Evolutionary conservation across 2,329 filamentous ascomycete genomes (phyloP), one percentile per base, ranked within the genome.

Genomic region (Pestalotiopsis sp.): DNA sequence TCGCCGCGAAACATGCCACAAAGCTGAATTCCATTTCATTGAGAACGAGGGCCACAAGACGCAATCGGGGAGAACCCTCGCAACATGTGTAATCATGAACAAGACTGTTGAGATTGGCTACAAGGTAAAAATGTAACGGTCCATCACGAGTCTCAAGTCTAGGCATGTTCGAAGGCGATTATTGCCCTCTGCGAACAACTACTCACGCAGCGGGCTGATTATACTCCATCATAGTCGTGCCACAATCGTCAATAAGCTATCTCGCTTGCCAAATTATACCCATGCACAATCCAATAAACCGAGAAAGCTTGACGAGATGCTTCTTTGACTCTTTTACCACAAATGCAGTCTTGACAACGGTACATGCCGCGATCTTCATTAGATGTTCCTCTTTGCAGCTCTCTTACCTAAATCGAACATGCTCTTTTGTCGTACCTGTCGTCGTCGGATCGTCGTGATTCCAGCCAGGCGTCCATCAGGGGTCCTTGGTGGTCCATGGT

Each of bases 271-370:
- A 59, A 17, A 59, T 59, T 59, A 27, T 59, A 59, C 57, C 57
- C 57, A 59, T 59, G 27, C 5, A 62, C 5, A 62, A 62, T 36
- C 38, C 57, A 59, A 59, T 59, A 59, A 52, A n/a, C 13, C 57
- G 20, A 27, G 23, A 59, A 59, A 62, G 59, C 59, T 62, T 62
- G 59, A 36, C 59, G 39, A 38, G 27, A 62, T 62, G 59, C 59
- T 62, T 62, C 59, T 62, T 39, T 62, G 2, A 36, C 31, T 36
- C 7, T 36, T 36, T 36, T 36, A 36, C 36, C n/a, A 39, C n/a
- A 27, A 27, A 36, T 27, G 57, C 57, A 23, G 57, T n/a, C 23
- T 59, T 36, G 17, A 59, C 57, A 59, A 39, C 5, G 11, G 59
- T 39, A 62, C 31, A 41, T 39, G n/a, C 13, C 59, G 31, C 17